These are phyloP conservation scores for Kodamaea sagamina DNA, from an alignment of 805 yeast species.

Conservation along the genomic window DNA sequence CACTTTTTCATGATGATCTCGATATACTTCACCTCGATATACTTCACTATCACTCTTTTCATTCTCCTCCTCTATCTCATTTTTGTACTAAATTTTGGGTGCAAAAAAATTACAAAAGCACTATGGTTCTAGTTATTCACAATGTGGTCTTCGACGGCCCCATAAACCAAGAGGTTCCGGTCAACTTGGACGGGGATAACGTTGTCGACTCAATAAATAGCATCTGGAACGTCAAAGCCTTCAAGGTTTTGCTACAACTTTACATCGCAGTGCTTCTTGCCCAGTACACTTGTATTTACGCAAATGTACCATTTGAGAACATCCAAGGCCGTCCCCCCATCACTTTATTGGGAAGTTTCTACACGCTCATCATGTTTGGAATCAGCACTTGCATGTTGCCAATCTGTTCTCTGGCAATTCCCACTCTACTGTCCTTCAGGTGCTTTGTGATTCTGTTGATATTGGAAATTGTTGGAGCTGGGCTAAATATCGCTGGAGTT, in stretches of 20 bases:
- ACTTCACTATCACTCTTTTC: no score
- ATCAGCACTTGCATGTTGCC: conserved; percentile 25
- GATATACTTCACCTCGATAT: no score
- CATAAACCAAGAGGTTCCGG: not conserved
- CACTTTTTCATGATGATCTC: no score
- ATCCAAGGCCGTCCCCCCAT: conserved; percentile 35
- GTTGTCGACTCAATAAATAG: conserved; percentile 8
- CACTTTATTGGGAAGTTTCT: conserved; percentile 23
- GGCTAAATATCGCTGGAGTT: not conserved
- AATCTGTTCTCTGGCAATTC: conserved; percentile 22
- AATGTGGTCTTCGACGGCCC: conserved; percentile 12
- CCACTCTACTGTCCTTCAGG: conserved; percentile 20
- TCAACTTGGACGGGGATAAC: not conserved
- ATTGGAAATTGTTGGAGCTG: not conserved
- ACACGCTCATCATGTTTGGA: conserved; percentile 21
- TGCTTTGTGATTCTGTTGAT: conserved; percentile 20
- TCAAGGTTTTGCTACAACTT: conserved; percentile 16
- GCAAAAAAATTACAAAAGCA: conserved; percentile 3
- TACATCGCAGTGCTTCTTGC: conserved; percentile 26
- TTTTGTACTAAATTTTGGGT: conserved; percentile 6
- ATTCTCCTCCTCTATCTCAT: no score
- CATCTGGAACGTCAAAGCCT: conserved; percentile 18
- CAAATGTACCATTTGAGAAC: conserved; percentile 36
- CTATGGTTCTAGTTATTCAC: conserved; percentile 6
- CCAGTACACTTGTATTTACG: conserved; percentile 33